Conservation (phyloP, 2,329 filamentous ascomycete species). For the Lecanicillium sp. region DNA sequence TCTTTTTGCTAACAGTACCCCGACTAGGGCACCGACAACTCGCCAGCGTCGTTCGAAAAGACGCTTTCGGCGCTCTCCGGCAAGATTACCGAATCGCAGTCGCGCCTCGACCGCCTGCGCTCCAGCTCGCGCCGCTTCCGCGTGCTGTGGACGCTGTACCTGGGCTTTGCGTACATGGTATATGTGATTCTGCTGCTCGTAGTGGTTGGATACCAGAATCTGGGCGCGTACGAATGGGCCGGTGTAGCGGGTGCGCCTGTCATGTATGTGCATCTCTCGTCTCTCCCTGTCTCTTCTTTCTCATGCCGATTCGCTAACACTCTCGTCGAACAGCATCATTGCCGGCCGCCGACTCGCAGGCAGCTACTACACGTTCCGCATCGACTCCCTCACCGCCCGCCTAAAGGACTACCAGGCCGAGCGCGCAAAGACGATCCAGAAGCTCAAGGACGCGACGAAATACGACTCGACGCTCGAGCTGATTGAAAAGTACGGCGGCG, state of each 20-base stretch:
- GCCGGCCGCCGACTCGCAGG: conserved; percentile 58
- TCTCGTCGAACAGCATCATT: conserved; percentile 68
- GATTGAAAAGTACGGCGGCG: conserved; percentile 85
- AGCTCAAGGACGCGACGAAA: conserved; percentile 88
- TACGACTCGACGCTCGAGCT: conserved; percentile 92
- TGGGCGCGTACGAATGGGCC: conserved; percentile 70
- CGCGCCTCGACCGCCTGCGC: conserved; percentile 65
- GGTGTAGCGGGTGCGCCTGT: conserved; percentile 72
- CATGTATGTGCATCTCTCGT: conserved; percentile 44
- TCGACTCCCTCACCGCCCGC: conserved; percentile 58
- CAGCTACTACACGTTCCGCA: conserved; percentile 73
- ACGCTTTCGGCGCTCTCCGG: conserved; percentile 70
- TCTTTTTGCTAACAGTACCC: neutral
- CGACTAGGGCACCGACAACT: conserved; percentile 64
- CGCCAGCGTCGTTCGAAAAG: conserved; percentile 90
- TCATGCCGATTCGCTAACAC: conserved; percentile 11
- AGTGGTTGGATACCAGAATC: conserved; percentile 75
- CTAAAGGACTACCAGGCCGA: conserved; percentile 72
- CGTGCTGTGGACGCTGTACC: conserved; percentile 84
- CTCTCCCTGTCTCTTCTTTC: neutral
- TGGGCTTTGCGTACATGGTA: conserved; percentile 82
- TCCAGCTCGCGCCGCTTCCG: conserved; percentile 69
- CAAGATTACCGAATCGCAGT: conserved; percentile 71
- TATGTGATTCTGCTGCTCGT: conserved; percentile 75
- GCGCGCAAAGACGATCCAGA: conserved; percentile 80